A percentile compares a stretch with the other conserved stretches of the same genome.
These are phyloP conservation scores for Westerdykella sp. DNA, from an alignment of 2,329 filamentous ascomycete species.

Conservation along the genomic window DNA sequence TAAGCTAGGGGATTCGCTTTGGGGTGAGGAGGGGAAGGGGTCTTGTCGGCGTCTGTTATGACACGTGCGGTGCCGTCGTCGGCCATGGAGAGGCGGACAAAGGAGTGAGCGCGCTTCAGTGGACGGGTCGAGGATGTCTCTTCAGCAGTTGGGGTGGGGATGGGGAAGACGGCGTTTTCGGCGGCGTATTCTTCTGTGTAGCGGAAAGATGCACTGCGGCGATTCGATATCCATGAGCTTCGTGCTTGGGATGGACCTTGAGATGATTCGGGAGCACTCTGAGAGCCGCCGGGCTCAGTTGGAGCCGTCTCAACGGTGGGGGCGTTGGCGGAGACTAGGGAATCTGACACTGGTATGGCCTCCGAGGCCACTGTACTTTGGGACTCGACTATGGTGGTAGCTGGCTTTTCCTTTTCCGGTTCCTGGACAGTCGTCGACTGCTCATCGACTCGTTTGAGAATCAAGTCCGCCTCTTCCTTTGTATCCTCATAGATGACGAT, in stretches of 20 bases:
- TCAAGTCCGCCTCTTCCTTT: neutral
- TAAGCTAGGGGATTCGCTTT: constrained; percentile 43
- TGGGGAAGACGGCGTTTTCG: constrained; percentile 27
- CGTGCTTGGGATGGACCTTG: constrained; percentile 27
- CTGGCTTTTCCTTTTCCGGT: neutral
- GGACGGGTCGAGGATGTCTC: constrained; percentile 44
- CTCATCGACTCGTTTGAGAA: neutral
- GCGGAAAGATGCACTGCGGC: constrained; percentile 40
- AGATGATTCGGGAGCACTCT: constrained; percentile 26
- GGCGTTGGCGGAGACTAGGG: neutral
- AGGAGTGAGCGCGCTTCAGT: constrained; percentile 41
- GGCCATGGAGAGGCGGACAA: constrained; percentile 73
- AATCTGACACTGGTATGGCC: constrained; percentile 18
- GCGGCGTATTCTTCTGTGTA: constrained; percentile 29
- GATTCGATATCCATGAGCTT: constrained; percentile 42
- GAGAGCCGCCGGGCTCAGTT: constrained; percentile 25
- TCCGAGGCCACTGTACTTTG: constrained; percentile 15
- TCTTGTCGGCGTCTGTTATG: constrained; percentile 60
- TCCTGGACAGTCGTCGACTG: neutral
- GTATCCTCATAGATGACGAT: constrained; percentile 9
- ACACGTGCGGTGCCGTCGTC: constrained; percentile 88
- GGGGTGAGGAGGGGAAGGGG: constrained; percentile 59
- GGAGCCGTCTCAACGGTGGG: constrained; percentile 19
- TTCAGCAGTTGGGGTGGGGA: constrained; percentile 34
- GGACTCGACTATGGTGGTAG: constrained; percentile 8